Evolutionary conservation across 73 alveolate genomes (phyloP).

Genomic region (Vitrella brassicaformis): DNA sequence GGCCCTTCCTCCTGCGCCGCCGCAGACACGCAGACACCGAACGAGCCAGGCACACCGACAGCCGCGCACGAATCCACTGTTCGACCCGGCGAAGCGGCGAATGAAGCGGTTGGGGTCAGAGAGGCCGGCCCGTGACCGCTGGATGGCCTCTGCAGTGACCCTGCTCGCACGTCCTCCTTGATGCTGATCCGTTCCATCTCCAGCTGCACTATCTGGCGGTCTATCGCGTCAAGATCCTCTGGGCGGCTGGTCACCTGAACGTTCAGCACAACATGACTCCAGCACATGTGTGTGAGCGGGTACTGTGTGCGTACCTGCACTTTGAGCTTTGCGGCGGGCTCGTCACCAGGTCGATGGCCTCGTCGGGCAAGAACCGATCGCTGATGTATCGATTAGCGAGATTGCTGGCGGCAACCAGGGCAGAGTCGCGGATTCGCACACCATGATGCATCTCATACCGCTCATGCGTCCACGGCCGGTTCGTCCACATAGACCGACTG

Average conservation of each 20-base stretch:
- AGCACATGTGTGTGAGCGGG: too few relatives aligned
- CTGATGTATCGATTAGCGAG: background rate
- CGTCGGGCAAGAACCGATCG: constrained; percentile 31
- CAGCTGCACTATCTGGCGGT: background rate
- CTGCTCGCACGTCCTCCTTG: background rate
- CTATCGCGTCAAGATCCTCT: background rate
- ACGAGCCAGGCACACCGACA: too few relatives aligned
- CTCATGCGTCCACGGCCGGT: constrained; percentile 24
- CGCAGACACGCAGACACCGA: too few relatives aligned
- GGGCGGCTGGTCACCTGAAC: background rate
- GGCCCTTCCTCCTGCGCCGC: too few relatives aligned
- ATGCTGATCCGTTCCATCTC: background rate
- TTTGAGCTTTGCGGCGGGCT: constrained; percentile 18
- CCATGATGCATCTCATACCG: constrained; percentile 41
- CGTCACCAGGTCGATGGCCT: constrained; percentile 33
- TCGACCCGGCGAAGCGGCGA: too few relatives aligned
- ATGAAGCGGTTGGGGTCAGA: constrained; percentile 7
- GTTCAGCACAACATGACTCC: too few relatives aligned
- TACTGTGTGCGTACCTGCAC: constrained; percentile 23
- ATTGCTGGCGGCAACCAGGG: constrained; percentile 18
- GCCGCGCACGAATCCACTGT: too few relatives aligned
- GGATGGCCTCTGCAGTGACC: background rate
- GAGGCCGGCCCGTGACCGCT: constrained; percentile 2
- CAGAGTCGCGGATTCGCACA: constrained; percentile 14
- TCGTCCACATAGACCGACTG: background rate